Evolutionary conservation across 2,329 filamentous ascomycete genomes (phyloP).

Genomic region (Capronia epimyces): DNA sequence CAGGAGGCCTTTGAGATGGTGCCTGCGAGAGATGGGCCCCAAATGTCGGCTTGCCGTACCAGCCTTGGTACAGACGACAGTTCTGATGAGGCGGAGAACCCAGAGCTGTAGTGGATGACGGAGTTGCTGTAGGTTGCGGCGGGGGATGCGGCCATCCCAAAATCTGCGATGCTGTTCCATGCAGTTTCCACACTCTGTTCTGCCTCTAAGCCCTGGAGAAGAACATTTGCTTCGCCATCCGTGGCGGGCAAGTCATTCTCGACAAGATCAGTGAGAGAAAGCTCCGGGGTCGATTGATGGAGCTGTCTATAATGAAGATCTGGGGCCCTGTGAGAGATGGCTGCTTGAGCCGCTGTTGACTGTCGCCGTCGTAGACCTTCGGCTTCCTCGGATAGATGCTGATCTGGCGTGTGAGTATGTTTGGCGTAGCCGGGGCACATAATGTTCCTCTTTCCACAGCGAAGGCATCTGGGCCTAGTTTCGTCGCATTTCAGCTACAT

Average conservation of each 20-base stretch:
- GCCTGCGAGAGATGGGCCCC: not conserved
- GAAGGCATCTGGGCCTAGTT: not conserved
- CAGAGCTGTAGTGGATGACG: not conserved
- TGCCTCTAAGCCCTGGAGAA: not conserved
- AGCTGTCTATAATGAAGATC: not conserved
- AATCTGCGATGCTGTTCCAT: not conserved
- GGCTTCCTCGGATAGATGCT: not conserved
- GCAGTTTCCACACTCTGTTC: not conserved
- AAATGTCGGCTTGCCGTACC: not conserved
- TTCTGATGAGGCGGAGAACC: not conserved
- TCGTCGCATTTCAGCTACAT: constrained; percentile 6
- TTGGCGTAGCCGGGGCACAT: not conserved
- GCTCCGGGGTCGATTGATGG: not conserved
- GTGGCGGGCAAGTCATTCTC: not conserved
- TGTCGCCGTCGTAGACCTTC: not conserved
- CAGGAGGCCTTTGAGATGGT: not conserved
- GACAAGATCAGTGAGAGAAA: not conserved
- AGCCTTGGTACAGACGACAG: not conserved
- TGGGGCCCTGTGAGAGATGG: not conserved
- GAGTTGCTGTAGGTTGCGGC: not conserved
- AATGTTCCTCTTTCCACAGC: not conserved
- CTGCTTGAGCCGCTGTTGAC: not conserved
- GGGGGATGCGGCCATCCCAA: not conserved
- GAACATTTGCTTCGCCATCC: not conserved
- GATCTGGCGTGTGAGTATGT: not conserved